Evolutionary conservation across 495 filamentous ascomycete genomes (phyloP).

Genomic region (Penicillium tannophilum): DNA sequence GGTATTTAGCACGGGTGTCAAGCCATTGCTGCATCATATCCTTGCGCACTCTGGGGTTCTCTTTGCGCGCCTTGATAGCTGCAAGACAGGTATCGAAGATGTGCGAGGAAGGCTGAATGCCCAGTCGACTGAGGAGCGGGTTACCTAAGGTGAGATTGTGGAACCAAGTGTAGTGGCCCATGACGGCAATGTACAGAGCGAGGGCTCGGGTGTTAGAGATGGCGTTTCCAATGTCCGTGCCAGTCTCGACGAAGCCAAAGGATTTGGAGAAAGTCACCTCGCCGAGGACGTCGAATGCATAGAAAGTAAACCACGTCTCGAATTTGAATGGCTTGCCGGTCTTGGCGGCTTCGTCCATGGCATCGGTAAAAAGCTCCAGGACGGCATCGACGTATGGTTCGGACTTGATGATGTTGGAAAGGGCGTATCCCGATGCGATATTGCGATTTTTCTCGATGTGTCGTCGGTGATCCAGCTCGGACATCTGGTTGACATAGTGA

Average conservation of each 20-base stretch:
- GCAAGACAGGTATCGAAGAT: conserved; percentile 43
- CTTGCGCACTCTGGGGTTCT: conserved; percentile 35
- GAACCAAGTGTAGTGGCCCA: conserved; percentile 43
- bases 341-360: conserved; percentile 29
- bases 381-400: conserved; percentile 42
- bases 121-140: conserved; percentile 41
- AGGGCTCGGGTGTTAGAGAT: conserved; percentile 40
- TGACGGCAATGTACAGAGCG: conserved; percentile 37
- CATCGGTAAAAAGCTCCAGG: conserved; percentile 32
- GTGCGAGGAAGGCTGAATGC: conserved; percentile 42
- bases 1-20: conserved; percentile 33
- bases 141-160: conserved; percentile 44
- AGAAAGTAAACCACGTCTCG: conserved; percentile 49
- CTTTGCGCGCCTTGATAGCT: conserved; percentile 42
- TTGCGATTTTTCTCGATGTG: conserved; percentile 38
- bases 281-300: conserved; percentile 49
- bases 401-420: conserved; percentile 42
- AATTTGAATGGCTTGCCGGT: conserved; percentile 36
- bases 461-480: conserved; percentile 36
- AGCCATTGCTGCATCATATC: conserved; percentile 53
- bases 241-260: conserved; percentile 46
- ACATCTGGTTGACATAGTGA: conserved; percentile 47
- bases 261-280: conserved; percentile 42
- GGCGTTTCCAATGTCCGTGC: conserved; percentile 45
- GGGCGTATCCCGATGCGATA: conserved; percentile 38